Conservation (phyloP, 2,329 filamentous ascomycete genomes). For the Amesomyces nigricolor region DNA sequence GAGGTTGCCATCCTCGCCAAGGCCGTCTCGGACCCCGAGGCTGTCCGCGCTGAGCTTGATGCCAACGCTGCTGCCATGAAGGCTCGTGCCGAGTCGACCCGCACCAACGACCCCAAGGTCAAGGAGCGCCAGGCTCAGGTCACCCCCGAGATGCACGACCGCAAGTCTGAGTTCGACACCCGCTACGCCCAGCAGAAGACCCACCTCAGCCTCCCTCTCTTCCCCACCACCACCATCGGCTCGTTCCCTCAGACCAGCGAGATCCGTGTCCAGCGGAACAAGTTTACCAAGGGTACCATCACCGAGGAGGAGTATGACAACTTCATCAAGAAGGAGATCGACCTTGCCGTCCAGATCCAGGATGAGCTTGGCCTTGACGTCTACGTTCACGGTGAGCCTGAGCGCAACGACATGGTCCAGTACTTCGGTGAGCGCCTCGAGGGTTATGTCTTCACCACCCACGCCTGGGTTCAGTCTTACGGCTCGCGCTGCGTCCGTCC, state of each 20-base stretch:
- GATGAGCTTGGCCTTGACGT: conserved; percentile 97
- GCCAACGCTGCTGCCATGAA: conserved; percentile 94
- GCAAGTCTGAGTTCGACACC: conserved; percentile 79
- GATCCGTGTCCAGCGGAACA: conserved; percentile 94
- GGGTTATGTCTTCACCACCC: conserved; percentile 97
- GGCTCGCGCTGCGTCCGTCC: conserved; percentile 97
- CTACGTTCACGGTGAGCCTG: conserved; percentile 96
- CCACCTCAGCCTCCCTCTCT: conserved; percentile 87
- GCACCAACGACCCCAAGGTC: conserved; percentile 95
- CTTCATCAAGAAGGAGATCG: conserved; percentile 99
- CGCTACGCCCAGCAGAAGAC: conserved; percentile 86
- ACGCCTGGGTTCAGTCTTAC: conserved; percentile 97
- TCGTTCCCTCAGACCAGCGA: conserved; percentile 99
- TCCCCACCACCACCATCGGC: conserved; percentile 98
- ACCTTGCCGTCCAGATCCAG: conserved; percentile 91
- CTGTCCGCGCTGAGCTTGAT: conserved; percentile 84
- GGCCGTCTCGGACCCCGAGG: conserved; percentile 85
- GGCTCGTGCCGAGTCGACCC: conserved; percentile 82
- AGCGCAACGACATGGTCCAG: conserved; percentile 99
- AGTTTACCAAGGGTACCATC: conserved; percentile 98
- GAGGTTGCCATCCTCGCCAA: conserved; percentile 94
- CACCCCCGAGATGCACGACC: conserved; percentile 78
- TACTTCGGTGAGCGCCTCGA: conserved; percentile 98
- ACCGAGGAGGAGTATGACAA: conserved; percentile 87
- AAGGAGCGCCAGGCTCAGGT: conserved; percentile 94